A percentile compares a stretch with the other conserved stretches of the same genome.
Conservation (phyloP, 257 asterid species). For the Solanum chiquidenum region DNA sequence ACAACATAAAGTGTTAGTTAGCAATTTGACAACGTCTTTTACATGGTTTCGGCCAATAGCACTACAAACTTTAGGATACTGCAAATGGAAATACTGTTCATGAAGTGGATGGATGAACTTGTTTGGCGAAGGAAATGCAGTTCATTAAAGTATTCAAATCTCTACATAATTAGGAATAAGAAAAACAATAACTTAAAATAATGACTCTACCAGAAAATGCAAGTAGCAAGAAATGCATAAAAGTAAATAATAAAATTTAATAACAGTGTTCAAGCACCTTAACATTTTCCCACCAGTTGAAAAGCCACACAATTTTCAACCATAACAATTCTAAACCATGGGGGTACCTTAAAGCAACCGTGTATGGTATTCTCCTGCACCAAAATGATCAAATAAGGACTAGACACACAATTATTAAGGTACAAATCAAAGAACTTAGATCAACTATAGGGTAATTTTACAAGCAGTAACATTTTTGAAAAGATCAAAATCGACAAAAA, state of each 20-base stretch:
- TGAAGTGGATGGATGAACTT: background rate
- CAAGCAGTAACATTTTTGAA: background rate
- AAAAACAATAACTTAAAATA: no score
- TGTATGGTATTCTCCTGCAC: slow-evolving; percentile 83
- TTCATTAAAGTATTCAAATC: background rate
- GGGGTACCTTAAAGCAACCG: slow-evolving; percentile 54
- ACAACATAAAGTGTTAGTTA: background rate
- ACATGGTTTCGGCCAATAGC: background rate
- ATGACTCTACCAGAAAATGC: no score
- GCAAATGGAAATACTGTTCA: background rate
- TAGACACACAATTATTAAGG: background rate
- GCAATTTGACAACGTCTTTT: background rate
- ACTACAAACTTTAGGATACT: background rate
- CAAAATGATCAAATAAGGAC: background rate
- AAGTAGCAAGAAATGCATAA: no score
- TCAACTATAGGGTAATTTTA: background rate
- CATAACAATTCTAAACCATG: no score
- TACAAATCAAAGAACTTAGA: background rate
- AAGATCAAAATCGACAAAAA: background rate
- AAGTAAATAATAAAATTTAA: no score
- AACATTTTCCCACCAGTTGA: no score
- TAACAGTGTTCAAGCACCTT: no score
- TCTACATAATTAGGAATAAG: no score
- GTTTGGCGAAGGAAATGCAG: background rate
- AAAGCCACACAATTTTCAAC: no score